Base-by-base conservation (phyloP, 805 yeast genomes). In the Candida manassasensis region DNA sequence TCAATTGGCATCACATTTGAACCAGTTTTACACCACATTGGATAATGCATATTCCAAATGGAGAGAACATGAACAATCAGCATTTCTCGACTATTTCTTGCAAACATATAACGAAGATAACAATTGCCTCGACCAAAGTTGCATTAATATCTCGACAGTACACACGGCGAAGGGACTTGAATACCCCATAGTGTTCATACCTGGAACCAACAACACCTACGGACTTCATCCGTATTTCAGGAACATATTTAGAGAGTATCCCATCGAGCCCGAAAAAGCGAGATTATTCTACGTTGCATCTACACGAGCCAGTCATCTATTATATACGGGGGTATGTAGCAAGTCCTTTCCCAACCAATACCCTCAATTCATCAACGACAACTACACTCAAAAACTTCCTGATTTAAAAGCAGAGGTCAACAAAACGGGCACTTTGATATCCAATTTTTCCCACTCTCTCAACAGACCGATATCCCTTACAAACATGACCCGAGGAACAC, bases 121-220 rank as follows among this genome's bases (percentile, higher is more conserved):
- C 42, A 68, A 46, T 21, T 45, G 37, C 14, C 45, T 31, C 29
- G 52, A 43, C 29, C 50, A 35, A 41, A 59, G 40, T 40, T 53
- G 26, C 51, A 65, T 82, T 5, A 77, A 75, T 34, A 44, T 82
- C 1, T 77, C 87, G 0, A 84, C 90, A 0, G 73, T 84, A 2
- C 90, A 84, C 53, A 67, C 84, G 0, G 77, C 89, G 1, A 84
- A 84, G 45, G 90, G 93, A 0, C 53, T 81, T 4, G 88, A 83
- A 42, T 81, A 77, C 45, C 87, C 88, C 0, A 63, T 81, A 9
- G 86, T 80, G 1, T 81, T 82, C 52, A 45, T 81, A 3, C 35
- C 46, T 4, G 56, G 55, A 2, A 27, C 41, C 11, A 17, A 11
- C 9, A n/a, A 13, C 4, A 30, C 17, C 11, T 29, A 18, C 19